Evolutionary conservation across 495 filamentous ascomycete species (phyloP).

Genomic region (Friedmanniomyces endolithicus): DNA sequence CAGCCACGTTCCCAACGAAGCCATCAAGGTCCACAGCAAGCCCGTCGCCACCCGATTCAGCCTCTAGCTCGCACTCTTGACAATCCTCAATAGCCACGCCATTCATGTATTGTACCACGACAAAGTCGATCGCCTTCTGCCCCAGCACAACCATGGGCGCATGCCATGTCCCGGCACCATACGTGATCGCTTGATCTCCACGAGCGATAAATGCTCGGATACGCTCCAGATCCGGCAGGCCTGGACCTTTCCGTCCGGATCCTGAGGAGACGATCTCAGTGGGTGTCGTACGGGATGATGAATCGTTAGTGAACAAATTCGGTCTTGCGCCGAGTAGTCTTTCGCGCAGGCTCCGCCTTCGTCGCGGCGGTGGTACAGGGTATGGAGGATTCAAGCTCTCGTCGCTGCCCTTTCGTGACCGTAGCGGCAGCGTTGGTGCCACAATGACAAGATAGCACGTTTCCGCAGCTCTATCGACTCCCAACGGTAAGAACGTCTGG

Average conservation of each 20-base stretch:
- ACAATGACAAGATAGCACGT: slow-evolving; percentile 73
- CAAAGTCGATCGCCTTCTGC: slow-evolving; percentile 55
- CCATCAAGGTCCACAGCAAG: slow-evolving; percentile 20
- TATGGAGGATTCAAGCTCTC: slow-evolving; percentile 27
- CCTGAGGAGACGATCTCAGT: slow-evolving; percentile 20
- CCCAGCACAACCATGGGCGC: slow-evolving; percentile 92
- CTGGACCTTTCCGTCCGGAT: slow-evolving; percentile 35
- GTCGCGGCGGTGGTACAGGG: slow-evolving; percentile 29
- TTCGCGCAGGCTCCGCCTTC: slow-evolving; percentile 25
- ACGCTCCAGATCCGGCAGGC: slow-evolving; percentile 60
- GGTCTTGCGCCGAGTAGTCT: slow-evolving; percentile 29
- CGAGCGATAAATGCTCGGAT: slow-evolving; percentile 67
- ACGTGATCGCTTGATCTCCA: slow-evolving; percentile 79
- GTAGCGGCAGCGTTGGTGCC: slow-evolving; percentile 48
- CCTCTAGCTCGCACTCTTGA: slow-evolving; percentile 58
- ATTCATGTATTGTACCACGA: slow-evolving; percentile 81
- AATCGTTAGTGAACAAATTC: slow-evolving; percentile 31
- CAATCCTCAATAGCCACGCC: slow-evolving; percentile 77
- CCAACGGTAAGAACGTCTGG: slow-evolving; percentile 81
- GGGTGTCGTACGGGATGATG: slow-evolving; percentile 14
- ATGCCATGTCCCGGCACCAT: slow-evolving; percentile 89
- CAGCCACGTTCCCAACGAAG: background rate
- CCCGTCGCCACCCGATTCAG: slow-evolving; percentile 19
- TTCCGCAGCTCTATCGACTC: slow-evolving; percentile 31
- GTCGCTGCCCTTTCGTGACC: slow-evolving; percentile 6